Base-by-base conservation (phyloP, 805 yeast species). In the Metschnikowia kunwiensis region DNA sequence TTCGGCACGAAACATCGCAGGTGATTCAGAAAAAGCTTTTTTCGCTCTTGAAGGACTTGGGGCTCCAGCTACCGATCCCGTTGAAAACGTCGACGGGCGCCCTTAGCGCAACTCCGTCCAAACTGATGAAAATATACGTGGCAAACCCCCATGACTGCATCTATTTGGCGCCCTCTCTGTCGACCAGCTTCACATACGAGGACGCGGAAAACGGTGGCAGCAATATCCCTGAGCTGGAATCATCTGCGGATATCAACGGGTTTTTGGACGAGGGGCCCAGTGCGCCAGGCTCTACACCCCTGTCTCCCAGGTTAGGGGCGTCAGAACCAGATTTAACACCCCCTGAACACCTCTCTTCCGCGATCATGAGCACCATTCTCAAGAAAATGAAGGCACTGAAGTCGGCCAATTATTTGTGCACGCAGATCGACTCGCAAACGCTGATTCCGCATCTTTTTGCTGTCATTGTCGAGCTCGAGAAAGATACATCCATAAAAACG, bases 381-480 rank as follows among this genome's bases (percentile, higher is more conserved):
- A 27, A 21, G 16, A 61, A 56, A 38, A 47, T 61, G 42, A 44
- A 48, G 16, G 24, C 39, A 11, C 53, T 60, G 51, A 42, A 36
- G 13, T 57, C 65, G n/a, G 68, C 71, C 1, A 63, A 63, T 40
- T 67, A 61, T 34, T 48, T 61, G 25, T 54, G 60, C 19, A 54
- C 68, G 2, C 56, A 55, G 21, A 59, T 67, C 5, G 74, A 69
- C 37, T 43, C 63, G 3, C 65, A 65, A 8, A 54, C 56, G 2
- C 71, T 69, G 7, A 68, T 73, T 2, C 71, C 80, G 1, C 78
- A 74, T 48, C 74, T 76, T 2, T 64, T 77, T 44, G 82, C 77
- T 0, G 63, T 77, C 2, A 60, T 76, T 4, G 45, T 77, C 1
- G 72, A 75, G 34, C 47, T 75, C 1, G 50, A 57, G 16, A 70